Conservation (phyloP, 208 protist species). For the Leishmania turanica region DNA sequence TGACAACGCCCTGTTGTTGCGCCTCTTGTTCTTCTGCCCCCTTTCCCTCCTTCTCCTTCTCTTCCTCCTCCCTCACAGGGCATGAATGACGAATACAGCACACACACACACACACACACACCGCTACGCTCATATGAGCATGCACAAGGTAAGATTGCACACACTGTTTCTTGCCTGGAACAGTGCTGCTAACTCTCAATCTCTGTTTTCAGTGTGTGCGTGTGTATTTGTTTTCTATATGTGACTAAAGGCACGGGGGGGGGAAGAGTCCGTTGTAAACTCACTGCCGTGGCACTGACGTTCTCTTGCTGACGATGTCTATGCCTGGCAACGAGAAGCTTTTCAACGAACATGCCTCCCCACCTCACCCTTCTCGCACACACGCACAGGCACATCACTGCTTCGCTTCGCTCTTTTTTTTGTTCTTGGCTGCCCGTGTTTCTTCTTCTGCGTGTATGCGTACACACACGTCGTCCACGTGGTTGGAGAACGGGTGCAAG, state of each 20-base stretch:
- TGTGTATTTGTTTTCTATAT: constrained; percentile 2
- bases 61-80: background rate
- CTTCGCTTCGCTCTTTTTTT: background rate
- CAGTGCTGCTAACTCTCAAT: background rate
- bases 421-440: background rate
- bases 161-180: background rate
- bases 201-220: background rate
- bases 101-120: too few relatives aligned
- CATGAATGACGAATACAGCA: background rate
- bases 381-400: background rate
- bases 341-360: background rate
- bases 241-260: background rate
- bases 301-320: background rate
- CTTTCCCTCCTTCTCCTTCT: background rate
- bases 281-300: background rate
- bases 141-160: background rate
- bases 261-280: background rate
- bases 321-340: background rate
- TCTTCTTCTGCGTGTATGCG: background rate
- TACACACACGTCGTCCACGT: background rate
- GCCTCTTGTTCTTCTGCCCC: background rate
- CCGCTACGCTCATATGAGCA: background rate
- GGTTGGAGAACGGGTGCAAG: background rate
- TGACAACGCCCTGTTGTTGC: background rate
- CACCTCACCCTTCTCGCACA: background rate